Evolutionary conservation across 164 flowering plant species (phyloP).

Genomic region (Vitis labrusca): DNA sequence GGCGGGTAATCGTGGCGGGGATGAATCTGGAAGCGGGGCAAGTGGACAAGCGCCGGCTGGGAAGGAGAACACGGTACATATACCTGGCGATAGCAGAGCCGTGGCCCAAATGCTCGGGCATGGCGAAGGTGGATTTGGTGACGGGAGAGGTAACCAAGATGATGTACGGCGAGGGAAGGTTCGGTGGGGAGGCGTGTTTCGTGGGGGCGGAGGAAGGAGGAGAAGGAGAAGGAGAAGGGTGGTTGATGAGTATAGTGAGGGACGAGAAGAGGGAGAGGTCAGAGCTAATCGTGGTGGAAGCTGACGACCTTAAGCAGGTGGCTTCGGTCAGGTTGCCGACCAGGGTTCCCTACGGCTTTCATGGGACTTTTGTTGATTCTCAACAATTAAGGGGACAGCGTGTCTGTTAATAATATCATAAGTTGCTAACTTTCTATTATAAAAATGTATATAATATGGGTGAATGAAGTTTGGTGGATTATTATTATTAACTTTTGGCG

Average conservation of each 20-base stretch:
- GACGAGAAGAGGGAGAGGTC: conserved; percentile 22
- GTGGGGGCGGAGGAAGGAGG: not conserved
- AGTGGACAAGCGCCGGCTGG: conserved; percentile 38
- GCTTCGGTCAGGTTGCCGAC: conserved; percentile 19
- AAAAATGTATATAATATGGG: too few species aligned
- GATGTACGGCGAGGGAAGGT: conserved; percentile 33
- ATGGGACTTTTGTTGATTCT: conserved; percentile 22
- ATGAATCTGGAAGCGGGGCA: conserved; percentile 56
- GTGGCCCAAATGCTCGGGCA: conserved; percentile 58
- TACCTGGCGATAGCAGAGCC: conserved; percentile 62
- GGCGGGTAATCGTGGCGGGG: conserved; percentile 36
- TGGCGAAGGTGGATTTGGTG: conserved; percentile 55
- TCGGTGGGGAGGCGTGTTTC: conserved; percentile 52
- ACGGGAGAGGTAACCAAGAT: conserved; percentile 32
- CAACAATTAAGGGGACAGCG: conserved; percentile 13
- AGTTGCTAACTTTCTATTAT: too few species aligned
- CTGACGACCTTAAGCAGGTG: conserved; percentile 17
- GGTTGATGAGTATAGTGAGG: conserved; percentile 35
- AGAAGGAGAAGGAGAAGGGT: conserved; percentile 30
- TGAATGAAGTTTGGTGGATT: too few species aligned
- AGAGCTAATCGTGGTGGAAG: conserved; percentile 22
- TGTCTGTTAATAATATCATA: not conserved
- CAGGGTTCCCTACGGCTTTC: conserved; percentile 27
- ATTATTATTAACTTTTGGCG: too few species aligned
- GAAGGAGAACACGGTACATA: conserved; percentile 40